Conservation (phyloP, 495 filamentous ascomycete species). For the Terfezia claveryi region DNA sequence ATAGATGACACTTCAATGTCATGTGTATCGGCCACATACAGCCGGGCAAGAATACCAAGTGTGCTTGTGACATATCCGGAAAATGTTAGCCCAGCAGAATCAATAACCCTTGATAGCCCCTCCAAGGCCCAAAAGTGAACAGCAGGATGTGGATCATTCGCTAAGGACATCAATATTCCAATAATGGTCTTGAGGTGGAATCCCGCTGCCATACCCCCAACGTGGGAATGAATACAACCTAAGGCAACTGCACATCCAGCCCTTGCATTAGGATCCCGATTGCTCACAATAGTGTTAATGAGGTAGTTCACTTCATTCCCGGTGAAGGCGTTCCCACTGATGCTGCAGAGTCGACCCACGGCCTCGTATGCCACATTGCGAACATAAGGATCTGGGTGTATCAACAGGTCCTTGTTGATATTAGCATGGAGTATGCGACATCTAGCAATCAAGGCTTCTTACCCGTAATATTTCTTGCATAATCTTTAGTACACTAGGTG, state of each 20-base stretch:
- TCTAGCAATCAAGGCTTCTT: constrained; percentile 4
- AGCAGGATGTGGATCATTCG: constrained; percentile 84
- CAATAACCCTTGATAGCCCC: constrained; percentile 64
- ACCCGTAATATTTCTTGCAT: constrained; percentile 64
- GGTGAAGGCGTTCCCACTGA: constrained; percentile 70
- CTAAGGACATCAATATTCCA: constrained; percentile 81
- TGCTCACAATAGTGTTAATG: constrained; percentile 82
- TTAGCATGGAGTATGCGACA: constrained; percentile 1
- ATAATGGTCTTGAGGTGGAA: constrained; percentile 91
- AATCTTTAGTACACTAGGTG: constrained; percentile 58
- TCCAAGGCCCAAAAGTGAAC: constrained; percentile 95
- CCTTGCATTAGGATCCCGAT: constrained; percentile 76
- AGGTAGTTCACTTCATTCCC: constrained; percentile 72
- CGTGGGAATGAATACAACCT: constrained; percentile 80
- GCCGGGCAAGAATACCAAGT: constrained; percentile 75
- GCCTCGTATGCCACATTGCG: constrained; percentile 70
- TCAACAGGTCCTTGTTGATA: constrained; percentile 37
- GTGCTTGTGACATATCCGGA: constrained; percentile 74
- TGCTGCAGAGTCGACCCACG: constrained; percentile 74
- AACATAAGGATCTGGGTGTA: constrained; percentile 64
- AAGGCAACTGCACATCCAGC: constrained; percentile 87
- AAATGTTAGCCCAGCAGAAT: constrained; percentile 82
- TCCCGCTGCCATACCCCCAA: constrained; percentile 96
- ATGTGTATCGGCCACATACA: constrained; percentile 79
- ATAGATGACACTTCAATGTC: constrained; percentile 57